These are phyloP conservation scores for Ramalina peruviana DNA, from an alignment of 495 filamentous ascomycete species.

Conservation along the genomic window DNA sequence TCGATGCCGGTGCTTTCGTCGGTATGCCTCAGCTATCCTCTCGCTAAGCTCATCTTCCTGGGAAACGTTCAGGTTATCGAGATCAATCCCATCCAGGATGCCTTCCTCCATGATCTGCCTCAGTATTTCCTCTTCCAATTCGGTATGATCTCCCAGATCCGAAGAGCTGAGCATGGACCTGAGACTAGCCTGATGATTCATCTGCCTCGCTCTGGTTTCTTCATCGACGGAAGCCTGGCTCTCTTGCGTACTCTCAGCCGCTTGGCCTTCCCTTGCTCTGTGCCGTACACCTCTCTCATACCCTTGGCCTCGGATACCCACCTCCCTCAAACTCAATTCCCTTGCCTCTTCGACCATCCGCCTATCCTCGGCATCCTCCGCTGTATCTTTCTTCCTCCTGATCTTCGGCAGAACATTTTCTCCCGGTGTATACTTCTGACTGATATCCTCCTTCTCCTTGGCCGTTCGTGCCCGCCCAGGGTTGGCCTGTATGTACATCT, in stretches of 20 bases:
- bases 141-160: slow-evolving; percentile 48
- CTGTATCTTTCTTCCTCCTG: slow-evolving; percentile 24
- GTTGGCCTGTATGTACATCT: slow-evolving; percentile 59
- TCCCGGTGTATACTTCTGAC: slow-evolving; percentile 56
- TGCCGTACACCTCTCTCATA: slow-evolving; percentile 21
- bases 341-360: slow-evolving; percentile 56
- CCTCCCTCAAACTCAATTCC: slow-evolving; percentile 57
- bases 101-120: slow-evolving; percentile 82
- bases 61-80: slow-evolving; percentile 60
- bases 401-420: slow-evolving; percentile 57
- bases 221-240: slow-evolving; percentile 15
- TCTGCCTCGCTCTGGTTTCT: slow-evolving; percentile 30
- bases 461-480: slow-evolving; percentile 51
- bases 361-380: slow-evolving; percentile 52
- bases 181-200: slow-evolving; percentile 78
- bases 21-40: slow-evolving; percentile 75
- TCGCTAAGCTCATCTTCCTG: slow-evolving; percentile 81
- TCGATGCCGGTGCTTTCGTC: slow-evolving; percentile 44
- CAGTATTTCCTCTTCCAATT: slow-evolving; percentile 78
- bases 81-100: slow-evolving; percentile 68
- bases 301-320: slow-evolving; percentile 25
- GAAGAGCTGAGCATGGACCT: slow-evolving; percentile 67
- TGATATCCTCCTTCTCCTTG: slow-evolving; percentile 58
- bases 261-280: slow-evolving; percentile 19
- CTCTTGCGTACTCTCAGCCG: slow-evolving; percentile 23